Evolutionary conservation across 345 rosid genomes (phyloP).

Genomic region (Viola odorata): DNA sequence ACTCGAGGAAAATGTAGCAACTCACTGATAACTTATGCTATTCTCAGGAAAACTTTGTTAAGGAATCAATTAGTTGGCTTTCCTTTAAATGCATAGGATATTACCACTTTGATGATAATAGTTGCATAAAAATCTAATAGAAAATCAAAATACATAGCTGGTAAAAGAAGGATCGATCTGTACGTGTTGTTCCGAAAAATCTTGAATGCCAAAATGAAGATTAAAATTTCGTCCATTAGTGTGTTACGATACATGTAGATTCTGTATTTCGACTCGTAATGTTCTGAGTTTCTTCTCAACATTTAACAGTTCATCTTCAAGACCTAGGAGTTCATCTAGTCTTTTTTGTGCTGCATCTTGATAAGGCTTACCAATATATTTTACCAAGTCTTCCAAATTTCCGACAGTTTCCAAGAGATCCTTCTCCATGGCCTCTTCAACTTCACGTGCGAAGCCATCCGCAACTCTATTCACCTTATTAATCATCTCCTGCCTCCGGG

Average conservation of each 20-base stretch:
- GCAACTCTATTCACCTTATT: conserved; percentile 63
- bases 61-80: too few species aligned
- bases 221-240: not conserved
- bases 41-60: too few species aligned
- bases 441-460: conserved; percentile 55
- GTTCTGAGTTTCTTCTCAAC: conserved; percentile 38
- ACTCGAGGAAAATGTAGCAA: too few species aligned
- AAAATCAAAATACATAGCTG: too few species aligned
- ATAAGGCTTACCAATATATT: conserved; percentile 59
- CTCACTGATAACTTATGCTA: too few species aligned
- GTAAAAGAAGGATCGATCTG: too few species aligned
- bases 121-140: too few species aligned
- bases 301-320: conserved; percentile 49
- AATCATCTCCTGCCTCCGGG: conserved; percentile 51
- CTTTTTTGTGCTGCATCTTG: conserved; percentile 66
- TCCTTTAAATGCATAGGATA: too few species aligned
- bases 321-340: conserved; percentile 43
- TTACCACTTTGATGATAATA: too few species aligned
- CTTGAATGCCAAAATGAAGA: not conserved
- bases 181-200: not conserved
- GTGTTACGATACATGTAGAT: conserved; percentile 54
- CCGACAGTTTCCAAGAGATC: conserved; percentile 52
- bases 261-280: conserved; percentile 70
- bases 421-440: conserved; percentile 86
- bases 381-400: conserved; percentile 52